A percentile compares a stretch with the other conserved stretches of the same genome.
These are phyloP conservation scores for Wickerhamiella cacticola DNA, from an alignment of 805 yeast genomes.

Conservation along the genomic window DNA sequence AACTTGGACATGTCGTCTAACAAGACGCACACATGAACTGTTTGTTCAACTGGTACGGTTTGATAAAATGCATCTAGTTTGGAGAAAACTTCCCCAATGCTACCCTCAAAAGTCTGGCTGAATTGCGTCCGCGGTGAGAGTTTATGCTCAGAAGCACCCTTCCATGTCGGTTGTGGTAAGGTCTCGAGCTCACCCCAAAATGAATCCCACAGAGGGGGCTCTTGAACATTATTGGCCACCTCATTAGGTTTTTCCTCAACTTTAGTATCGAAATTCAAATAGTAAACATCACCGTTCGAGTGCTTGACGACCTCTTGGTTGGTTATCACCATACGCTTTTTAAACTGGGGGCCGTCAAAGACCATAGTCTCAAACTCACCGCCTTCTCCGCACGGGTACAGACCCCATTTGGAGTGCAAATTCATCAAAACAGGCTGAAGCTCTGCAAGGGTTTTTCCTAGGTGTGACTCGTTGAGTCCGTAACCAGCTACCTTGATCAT, in stretches of 20 bases:
- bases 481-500: conserved; percentile 87
- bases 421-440: conserved; percentile 43
- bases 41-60: neutral
- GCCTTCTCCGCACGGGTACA: conserved; percentile 97
- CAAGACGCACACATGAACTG: conserved; percentile 24
- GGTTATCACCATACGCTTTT: conserved; percentile 36
- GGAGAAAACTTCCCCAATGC: conserved; percentile 9
- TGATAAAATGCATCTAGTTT: conserved; percentile 6
- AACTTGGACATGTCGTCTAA: conserved; percentile 57
- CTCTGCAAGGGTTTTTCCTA: conserved; percentile 56
- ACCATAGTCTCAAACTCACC: conserved; percentile 96
- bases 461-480: conserved; percentile 55
- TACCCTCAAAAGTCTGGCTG: conserved; percentile 11
- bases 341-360: conserved; percentile 78
- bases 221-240: conserved; percentile 12
- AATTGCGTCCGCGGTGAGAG: neutral
- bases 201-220: conserved; percentile 26
- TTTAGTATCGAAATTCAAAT: conserved; percentile 36
- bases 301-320: conserved; percentile 35
- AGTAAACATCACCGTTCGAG: conserved; percentile 49
- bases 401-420: conserved; percentile 56
- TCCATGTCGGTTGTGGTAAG: neutral
- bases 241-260: conserved; percentile 32
- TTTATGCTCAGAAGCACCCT: neutral
- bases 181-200: conserved; percentile 27